Percentiles rank a stretch among this genome's conserved stretches.
Conservation (phyloP, 2,329 filamentous ascomycete species). For the Epichloe gansuensis region DNA sequence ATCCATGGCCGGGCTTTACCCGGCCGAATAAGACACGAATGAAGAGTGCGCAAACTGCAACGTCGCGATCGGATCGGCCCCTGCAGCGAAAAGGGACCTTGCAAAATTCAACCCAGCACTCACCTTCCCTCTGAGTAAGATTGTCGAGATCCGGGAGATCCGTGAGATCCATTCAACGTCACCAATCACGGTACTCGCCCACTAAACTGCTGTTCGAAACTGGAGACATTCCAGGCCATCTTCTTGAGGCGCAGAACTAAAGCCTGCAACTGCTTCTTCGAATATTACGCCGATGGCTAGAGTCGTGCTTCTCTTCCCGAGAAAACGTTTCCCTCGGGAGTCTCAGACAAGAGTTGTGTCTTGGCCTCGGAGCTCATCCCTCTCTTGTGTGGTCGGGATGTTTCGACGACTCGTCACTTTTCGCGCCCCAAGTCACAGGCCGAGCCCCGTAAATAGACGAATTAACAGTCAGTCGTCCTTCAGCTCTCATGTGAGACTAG, state of each 20-base stretch:
- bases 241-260: too few relatives aligned
- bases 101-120: too few relatives aligned
- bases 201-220: neutral
- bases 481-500: neutral
- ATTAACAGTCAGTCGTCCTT: neutral
- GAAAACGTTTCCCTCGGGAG: neutral
- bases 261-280: neutral
- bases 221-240: neutral
- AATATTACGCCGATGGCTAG: neutral
- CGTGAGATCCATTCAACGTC: too few relatives aligned
- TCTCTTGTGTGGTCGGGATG: neutral
- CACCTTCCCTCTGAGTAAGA: too few relatives aligned
- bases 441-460: neutral
- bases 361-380: neutral
- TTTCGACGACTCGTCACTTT: slow-evolving; percentile 1
- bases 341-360: slow-evolving; percentile 1
- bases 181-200: too few relatives aligned
- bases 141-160: too few relatives aligned
- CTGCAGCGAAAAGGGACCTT: too few relatives aligned
- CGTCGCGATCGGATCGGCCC: too few relatives aligned
- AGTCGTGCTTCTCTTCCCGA: neutral
- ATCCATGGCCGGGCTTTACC: too few relatives aligned
- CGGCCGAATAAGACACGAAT: too few relatives aligned
- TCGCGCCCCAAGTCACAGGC: neutral
- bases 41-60: too few relatives aligned